Evolutionary conservation across 208 protist genomes (phyloP), one percentile per base, ranked within the genome.

Genomic region (Polymyxa betae): DNA sequence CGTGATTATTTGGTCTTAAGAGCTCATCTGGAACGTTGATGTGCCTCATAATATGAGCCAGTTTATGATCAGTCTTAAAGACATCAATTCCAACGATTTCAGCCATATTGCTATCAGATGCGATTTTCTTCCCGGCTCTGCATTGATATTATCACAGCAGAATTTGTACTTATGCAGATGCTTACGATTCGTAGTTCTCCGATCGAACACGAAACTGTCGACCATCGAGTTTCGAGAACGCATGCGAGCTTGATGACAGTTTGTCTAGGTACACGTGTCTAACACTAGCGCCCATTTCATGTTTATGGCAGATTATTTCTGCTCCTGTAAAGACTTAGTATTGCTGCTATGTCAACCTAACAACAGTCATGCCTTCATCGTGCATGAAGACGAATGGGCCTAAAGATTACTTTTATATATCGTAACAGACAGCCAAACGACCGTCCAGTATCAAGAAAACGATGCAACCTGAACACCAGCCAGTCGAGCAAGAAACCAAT

Each of bases 31-130:
- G 72, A 35, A 82, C 12, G 5, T 82, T n/a, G 72, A 82, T 82
- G n/a, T 82, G n/a, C 72, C 35, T 43, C 72, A 82, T 82, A 35
- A 82, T 82, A 43, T 82, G 72, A 35, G 10, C 5, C 72, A 82
- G 40, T 82, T 82, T 82, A 43, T 43, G 72, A n/a, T 82, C 72
- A 43, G 72, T 82, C n/a, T 43, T 82, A n/a, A 82, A 82, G 5
- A 82, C 5, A 43, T 82, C 72, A 5, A 82, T n/a, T 20, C 16
- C 72, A 43, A 82, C n/a, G 16, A 82, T 43, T n/a, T 82, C 40
- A 20, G 35, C 72, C 40, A 82, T 35, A 43, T 40, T 35, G n/a
- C 35, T 35, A 16, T 43, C 72, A 20, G 72, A 82, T 35, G 5
- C 16, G 12, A 43, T n/a, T 43, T 82, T 82, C 5, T 40, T 35